Base-by-base conservation (phyloP, 768 basidiomycete genomes). In the Tremella yokohamensis region DNA sequence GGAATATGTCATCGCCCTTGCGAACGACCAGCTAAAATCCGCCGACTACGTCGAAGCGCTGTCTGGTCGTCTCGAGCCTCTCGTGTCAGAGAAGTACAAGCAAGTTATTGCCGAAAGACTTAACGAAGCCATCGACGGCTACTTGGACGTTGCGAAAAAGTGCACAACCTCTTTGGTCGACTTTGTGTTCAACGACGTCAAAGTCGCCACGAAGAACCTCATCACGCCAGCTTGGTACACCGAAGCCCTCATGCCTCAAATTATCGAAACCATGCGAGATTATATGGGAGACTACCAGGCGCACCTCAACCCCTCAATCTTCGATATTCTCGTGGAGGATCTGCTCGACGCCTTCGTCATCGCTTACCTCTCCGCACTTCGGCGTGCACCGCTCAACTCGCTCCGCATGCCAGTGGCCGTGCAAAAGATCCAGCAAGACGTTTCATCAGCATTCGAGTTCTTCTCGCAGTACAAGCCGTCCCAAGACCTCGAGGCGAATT, bases 111-210 rank as follows among this genome's bases (percentile, higher is more conserved):
- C 83, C 64, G 90, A 91, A 69, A 83, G 85, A 44, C 80, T 98
- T 52, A 97, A 96, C 79, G 88, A 94, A 63, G 92, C 93, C 34
- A 97, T 98, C 65, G 94, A 99, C 73, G 96, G 96, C 2, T 98
- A 93, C 77, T 83, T 98, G 62, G 96, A 99, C 76, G 90, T 98
- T 39, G 93, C 93, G 52, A 98, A 98, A 81, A 90, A 89, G 75
- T 98, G 93, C 80, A 91, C 88, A 19, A 89, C 94, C 68, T 87
- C 88, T 0, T 83, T 99, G 57, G 92, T 99, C 70, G 88, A 89
- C 66, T 85, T 94, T 68, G 86, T 98, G 68, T 91, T 96, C 81
- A 89, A 96, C 76, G 96, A 98, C 74, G 79, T 98, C 65, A 89
- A 87, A 74, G 85, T 87, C 0, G 93, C 88, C 9, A 87, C 85